These are phyloP conservation scores for Microbotryum lychnidis-dioicae DNA, from an alignment of 1,284 basidiomycete species.

Conservation along the genomic window DNA sequence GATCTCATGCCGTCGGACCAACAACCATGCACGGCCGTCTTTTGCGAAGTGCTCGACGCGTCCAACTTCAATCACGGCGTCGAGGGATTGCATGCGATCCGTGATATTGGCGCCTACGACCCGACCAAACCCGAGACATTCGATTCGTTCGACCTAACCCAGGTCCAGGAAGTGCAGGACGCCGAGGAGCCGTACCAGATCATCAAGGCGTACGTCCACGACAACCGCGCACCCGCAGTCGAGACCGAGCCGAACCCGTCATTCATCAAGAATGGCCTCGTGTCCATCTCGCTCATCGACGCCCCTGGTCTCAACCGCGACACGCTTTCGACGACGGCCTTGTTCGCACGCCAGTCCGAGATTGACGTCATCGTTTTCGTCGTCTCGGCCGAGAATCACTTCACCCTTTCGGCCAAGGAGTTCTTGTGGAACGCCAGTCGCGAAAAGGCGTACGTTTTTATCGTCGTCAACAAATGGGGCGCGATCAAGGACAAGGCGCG, in stretches of 20 bases:
- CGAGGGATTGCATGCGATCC: slow-evolving; percentile 66
- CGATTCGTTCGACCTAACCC: slow-evolving; percentile 56
- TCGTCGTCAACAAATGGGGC: slow-evolving; percentile 98
- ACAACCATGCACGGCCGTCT: slow-evolving; percentile 94
- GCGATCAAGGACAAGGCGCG: slow-evolving; percentile 93
- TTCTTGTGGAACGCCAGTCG: slow-evolving; percentile 89
- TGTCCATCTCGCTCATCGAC: slow-evolving; percentile 97
- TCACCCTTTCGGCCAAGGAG: slow-evolving; percentile 90
- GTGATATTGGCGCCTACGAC: slow-evolving; percentile 59
- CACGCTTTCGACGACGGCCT: slow-evolving; percentile 86
- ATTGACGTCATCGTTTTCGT: slow-evolving; percentile 99
- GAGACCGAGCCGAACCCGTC: slow-evolving; percentile 51
- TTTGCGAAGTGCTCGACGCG: slow-evolving; percentile 94
- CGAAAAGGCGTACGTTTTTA: slow-evolving; percentile 97
- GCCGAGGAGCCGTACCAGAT: slow-evolving; percentile 47
- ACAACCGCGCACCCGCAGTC: slow-evolving; percentile 52
- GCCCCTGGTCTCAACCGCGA: slow-evolving; percentile 96
- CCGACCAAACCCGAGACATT: slow-evolving; percentile 67
- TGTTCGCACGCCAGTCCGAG: slow-evolving; percentile 94
- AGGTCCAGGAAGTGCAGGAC: slow-evolving; percentile 68
- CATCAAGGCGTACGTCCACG: slow-evolving; percentile 76
- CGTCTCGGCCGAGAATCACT: slow-evolving; percentile 96
- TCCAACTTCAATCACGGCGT: slow-evolving; percentile 62
- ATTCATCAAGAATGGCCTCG: slow-evolving; percentile 88
- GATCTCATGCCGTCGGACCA: slow-evolving; percentile 96